Evolutionary conservation across 108 stramenopile species (phyloP).

Genomic region (Cyclotella baltica): DNA sequence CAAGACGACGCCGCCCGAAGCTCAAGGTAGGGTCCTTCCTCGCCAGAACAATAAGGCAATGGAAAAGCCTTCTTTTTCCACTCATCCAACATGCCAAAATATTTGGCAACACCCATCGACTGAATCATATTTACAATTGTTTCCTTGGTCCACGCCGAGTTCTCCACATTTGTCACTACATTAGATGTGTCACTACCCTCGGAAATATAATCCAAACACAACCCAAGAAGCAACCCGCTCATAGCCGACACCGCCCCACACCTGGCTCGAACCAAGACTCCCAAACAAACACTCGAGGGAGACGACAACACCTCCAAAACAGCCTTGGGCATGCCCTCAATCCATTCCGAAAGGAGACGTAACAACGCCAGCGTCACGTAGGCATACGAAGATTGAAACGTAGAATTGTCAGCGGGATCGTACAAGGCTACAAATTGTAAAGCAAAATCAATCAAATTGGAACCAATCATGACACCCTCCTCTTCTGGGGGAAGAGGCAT

Average conservation of each 20-base stretch:
- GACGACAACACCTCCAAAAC: slow-evolving; percentile 63
- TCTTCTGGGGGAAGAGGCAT: slow-evolving; percentile 20
- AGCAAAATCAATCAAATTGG: slow-evolving; percentile 48
- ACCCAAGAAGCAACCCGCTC: slow-evolving; percentile 69
- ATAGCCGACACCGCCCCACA: slow-evolving; percentile 41
- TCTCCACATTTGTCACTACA: slow-evolving; percentile 23
- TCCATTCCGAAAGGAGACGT: slow-evolving; percentile 71
- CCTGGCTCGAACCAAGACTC: slow-evolving; percentile 42
- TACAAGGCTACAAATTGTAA: slow-evolving; percentile 44
- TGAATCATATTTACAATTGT: slow-evolving; percentile 52
- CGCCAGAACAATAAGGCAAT: slow-evolving; percentile 37
- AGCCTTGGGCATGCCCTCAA: slow-evolving; percentile 62
- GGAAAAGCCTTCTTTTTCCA: slow-evolving; percentile 48
- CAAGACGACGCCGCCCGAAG: slow-evolving; percentile 52
- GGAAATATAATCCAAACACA: slow-evolving; percentile 67
- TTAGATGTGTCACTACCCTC: slow-evolving; percentile 14
- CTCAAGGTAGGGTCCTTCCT: slow-evolving; percentile 51
- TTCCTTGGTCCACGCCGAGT: slow-evolving; percentile 48
- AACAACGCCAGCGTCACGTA: slow-evolving; percentile 44
- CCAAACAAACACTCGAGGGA: slow-evolving; percentile 50
- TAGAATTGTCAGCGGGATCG: slow-evolving; percentile 20
- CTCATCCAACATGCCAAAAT: slow-evolving; percentile 47
- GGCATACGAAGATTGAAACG: slow-evolving; percentile 30
- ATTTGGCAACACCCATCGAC: slow-evolving; percentile 52
- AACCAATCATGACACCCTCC: not conserved